phyloP scores from a whole-genome alignment of 768 basidiomycete species.

The Pleurotus eryngii region DNA sequence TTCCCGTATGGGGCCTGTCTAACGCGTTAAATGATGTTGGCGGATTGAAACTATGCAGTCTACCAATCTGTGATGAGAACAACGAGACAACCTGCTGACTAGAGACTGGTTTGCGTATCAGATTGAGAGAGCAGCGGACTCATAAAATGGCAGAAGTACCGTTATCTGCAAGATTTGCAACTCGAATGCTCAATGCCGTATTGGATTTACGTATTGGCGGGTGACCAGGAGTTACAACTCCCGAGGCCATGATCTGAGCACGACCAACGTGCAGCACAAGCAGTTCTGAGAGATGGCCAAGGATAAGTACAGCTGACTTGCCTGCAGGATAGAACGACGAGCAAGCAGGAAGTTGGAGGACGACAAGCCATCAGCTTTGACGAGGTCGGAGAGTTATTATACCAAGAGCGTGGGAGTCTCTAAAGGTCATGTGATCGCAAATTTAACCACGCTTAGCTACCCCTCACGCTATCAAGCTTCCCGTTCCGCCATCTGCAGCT shows the following conservation, averaged over 20 bases:
- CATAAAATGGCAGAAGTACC: not conserved
- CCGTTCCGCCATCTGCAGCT: no score
- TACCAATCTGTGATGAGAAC: slow-evolving; percentile 3
- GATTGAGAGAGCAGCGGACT: not conserved
- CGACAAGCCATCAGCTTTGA: not conserved
- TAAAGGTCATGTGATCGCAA: not conserved
- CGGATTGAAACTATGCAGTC: not conserved
- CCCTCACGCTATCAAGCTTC: no score
- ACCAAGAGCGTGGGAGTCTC: not conserved
- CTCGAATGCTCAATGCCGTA: not conserved
- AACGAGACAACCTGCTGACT: slow-evolving; percentile 2
- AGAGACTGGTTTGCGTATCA: not conserved
- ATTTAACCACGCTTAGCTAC: no score
- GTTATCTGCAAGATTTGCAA: not conserved
- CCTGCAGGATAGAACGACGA: not conserved
- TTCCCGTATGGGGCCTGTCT: not conserved
- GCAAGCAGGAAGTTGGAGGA: not conserved
- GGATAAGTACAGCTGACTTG: not conserved
- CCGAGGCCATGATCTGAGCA: not conserved
- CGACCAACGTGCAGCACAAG: no score
- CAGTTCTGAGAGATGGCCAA: no score
- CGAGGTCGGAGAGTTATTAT: not conserved
- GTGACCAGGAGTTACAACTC: not conserved
- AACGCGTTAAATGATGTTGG: not conserved
- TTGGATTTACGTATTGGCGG: not conserved